Evolutionary conservation across 192 early-diverging fungal species (phyloP).

Genomic region (Umbelopsis isabellina): DNA sequence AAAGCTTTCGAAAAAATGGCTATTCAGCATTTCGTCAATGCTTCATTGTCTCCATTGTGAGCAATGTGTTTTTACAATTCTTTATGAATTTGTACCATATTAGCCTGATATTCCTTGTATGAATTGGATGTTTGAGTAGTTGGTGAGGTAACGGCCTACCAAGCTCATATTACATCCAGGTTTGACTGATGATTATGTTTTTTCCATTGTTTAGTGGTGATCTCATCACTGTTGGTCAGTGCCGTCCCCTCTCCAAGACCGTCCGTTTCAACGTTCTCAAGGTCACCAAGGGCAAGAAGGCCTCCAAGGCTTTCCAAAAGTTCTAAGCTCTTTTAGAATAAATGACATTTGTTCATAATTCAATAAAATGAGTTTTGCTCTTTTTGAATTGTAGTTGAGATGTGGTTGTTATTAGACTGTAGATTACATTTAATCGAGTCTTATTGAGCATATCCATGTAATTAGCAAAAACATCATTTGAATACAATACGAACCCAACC

Average conservation of each 20-base stretch:
- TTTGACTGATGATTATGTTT: constrained; percentile 26
- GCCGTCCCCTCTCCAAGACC: constrained; percentile 99
- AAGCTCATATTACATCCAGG: constrained; percentile 38
- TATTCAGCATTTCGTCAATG: constrained; percentile 21
- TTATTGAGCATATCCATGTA: too few relatives aligned
- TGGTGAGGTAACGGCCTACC: constrained; percentile 49
- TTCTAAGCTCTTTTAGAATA: constrained; percentile 64
- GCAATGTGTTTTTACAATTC: background rate
- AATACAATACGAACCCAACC: too few relatives aligned
- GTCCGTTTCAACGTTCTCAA: constrained; percentile 99
- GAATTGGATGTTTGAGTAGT: constrained; percentile 36
- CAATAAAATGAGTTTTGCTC: constrained; percentile 13
- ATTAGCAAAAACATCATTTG: too few relatives aligned
- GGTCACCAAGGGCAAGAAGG: constrained; percentile 86
- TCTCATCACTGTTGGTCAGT: constrained; percentile 97
- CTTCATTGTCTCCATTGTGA: background rate
- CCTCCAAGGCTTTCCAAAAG: constrained; percentile 87
- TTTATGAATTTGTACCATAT: background rate
- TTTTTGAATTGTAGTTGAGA: background rate
- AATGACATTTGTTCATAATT: background rate
- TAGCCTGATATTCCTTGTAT: constrained; percentile 20
- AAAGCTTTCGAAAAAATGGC: constrained; percentile 13
- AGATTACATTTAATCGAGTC: too few relatives aligned
- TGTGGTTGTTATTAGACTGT: too few relatives aligned
- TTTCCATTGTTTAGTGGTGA: constrained; percentile 65